Conservation (phyloP, 306 rosid genomes). For the Citrullus mucosospermus region DNA sequence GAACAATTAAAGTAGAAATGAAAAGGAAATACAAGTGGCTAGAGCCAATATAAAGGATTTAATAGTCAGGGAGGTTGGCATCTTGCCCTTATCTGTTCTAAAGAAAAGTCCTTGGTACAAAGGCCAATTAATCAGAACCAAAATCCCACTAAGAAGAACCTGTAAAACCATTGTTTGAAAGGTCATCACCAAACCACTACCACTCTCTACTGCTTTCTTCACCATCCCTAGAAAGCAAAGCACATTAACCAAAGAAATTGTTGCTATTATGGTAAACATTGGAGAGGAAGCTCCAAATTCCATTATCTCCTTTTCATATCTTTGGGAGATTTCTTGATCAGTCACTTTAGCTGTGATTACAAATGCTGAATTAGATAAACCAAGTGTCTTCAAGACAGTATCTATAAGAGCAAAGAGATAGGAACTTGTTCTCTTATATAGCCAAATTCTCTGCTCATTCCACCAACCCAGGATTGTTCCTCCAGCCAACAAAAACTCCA, state of each 20-base stretch:
- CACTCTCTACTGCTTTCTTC: conserved; percentile 22
- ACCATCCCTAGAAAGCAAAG: conserved; percentile 37
- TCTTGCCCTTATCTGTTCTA: conserved; percentile 59
- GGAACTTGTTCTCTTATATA: conserved; percentile 64
- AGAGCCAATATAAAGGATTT: conserved; percentile 34
- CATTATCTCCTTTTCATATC: conserved; percentile 57
- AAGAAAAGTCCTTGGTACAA: conserved; percentile 55
- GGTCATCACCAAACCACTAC: conserved; percentile 12
- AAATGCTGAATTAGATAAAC: conserved; percentile 35
- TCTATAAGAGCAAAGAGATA: conserved; percentile 51
- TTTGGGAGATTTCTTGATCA: conserved; percentile 39
- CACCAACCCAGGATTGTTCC: conserved; percentile 80
- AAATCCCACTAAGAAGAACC: conserved; percentile 36
- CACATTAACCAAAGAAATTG: conserved; percentile 49
- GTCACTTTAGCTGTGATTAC: conserved; percentile 52
- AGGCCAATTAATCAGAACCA: conserved; percentile 56
- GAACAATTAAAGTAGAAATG: conserved; percentile 7
- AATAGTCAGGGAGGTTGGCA: conserved; percentile 37
- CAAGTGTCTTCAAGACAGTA: conserved; percentile 30
- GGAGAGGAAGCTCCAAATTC: conserved; percentile 80
- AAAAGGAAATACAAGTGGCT: conserved; percentile 12
- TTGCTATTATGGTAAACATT: conserved; percentile 43
- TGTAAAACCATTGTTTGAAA: conserved; percentile 40
- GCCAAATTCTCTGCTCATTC: conserved; percentile 71
- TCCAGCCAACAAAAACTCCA: conserved; percentile 45